A percentile compares a stretch with the other conserved stretches of the same genome.
phyloP scores from a whole-genome alignment of 352 stramenopile species.

The Phytophthora sojae region DNA sequence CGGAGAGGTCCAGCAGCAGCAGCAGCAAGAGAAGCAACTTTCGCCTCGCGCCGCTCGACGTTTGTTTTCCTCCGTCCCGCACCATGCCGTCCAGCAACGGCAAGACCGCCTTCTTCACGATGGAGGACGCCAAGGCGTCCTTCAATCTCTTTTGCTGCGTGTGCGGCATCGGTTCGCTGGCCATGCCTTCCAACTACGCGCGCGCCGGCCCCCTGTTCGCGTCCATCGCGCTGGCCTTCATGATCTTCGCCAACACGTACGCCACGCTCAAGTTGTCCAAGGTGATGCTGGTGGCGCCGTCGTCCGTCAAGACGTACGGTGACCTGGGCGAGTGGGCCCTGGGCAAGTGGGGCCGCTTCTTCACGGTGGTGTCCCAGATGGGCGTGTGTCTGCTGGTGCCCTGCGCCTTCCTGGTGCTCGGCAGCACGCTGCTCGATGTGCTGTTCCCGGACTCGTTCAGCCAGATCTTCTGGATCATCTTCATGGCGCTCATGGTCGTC shows the following conservation, averaged over 20 bases:
- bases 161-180: constrained; percentile 54
- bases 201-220: constrained; percentile 45
- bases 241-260: constrained; percentile 60
- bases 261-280: constrained; percentile 48
- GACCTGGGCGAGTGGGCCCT: too few species aligned
- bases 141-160: constrained; percentile 56
- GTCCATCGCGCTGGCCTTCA: constrained; percentile 47
- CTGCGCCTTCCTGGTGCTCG: constrained; percentile 57
- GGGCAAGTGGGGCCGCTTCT: too few species aligned
- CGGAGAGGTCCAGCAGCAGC: constrained; percentile 23
- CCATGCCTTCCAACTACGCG: constrained; percentile 55
- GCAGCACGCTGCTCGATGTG: constrained; percentile 43
- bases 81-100: constrained; percentile 50
- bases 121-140: constrained; percentile 52
- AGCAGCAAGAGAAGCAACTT: constrained; percentile 1
- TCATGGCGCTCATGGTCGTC: too few species aligned
- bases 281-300: constrained; percentile 50
- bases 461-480: too few species aligned
- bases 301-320: constrained; percentile 47
- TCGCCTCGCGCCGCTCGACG: constrained; percentile 8
- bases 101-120: too few species aligned
- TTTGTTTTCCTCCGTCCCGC: constrained; percentile 11
- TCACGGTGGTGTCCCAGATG: constrained; percentile 44
- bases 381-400: constrained; percentile 47
- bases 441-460: constrained; percentile 47